Evolutionary conservation across 2,329 filamentous ascomycete species (phyloP).

Genomic region (Aspergillus quadrilineatus): DNA sequence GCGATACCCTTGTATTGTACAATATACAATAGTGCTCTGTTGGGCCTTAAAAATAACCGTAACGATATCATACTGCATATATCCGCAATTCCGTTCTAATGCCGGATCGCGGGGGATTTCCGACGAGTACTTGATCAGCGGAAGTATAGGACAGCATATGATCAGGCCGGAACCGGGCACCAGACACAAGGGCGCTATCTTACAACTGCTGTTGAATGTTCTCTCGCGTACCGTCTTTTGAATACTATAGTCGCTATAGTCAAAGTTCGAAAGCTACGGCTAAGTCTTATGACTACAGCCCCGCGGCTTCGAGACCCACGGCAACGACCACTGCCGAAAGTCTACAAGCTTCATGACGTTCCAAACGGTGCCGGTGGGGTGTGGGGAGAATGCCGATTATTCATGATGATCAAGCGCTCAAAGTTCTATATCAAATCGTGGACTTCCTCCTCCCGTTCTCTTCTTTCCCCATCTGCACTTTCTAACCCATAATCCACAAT

Average conservation of each 20-base stretch:
- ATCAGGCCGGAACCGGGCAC: not conserved
- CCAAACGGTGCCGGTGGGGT: slow-evolving; percentile 17
- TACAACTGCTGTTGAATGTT: not conserved
- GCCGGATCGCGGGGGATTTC: slow-evolving; percentile 8
- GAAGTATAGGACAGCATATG: not conserved
- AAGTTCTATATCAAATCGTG: not conserved
- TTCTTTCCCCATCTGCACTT: not conserved
- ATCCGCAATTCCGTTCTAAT: not conserved
- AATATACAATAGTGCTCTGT: not conserved
- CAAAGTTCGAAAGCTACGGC: not conserved
- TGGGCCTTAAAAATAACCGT: not conserved
- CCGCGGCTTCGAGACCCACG: slow-evolving; percentile 20
- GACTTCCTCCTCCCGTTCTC: not conserved
- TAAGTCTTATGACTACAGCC: not conserved
- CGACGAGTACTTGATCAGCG: not conserved
- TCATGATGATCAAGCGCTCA: slow-evolving; percentile 25
- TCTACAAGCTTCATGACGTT: slow-evolving; percentile 17
- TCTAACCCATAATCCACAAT: slow-evolving; percentile 32
- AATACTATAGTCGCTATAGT: not conserved
- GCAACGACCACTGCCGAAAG: slow-evolving; percentile 14
- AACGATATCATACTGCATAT: not conserved
- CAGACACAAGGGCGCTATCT: not conserved
- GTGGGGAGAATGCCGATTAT: slow-evolving; percentile 23
- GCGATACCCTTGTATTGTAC: slow-evolving; percentile 15
- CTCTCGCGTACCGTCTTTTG: too few species aligned